These are phyloP conservation scores for Byssoonygena ceratinophila DNA, from an alignment of 2,329 filamentous ascomycete genomes.

Conservation along the genomic window DNA sequence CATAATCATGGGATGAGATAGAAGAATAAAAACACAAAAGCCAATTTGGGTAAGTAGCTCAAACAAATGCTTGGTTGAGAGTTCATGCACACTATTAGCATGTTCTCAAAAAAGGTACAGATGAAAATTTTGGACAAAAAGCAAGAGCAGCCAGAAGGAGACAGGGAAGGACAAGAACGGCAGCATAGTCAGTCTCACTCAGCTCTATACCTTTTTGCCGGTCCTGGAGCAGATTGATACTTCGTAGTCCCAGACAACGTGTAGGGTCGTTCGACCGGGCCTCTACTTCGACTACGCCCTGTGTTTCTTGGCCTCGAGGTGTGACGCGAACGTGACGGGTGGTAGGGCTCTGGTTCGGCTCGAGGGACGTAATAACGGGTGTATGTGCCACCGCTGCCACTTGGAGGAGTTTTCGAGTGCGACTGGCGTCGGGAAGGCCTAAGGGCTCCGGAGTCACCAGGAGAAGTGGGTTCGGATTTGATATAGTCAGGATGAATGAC, in stretches of 20 bases:
- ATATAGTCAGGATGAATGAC: not conserved
- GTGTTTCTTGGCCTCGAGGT: not conserved
- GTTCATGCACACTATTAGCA: not conserved
- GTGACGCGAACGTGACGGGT: not conserved
- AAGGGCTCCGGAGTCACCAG: not conserved
- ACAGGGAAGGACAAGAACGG: not conserved
- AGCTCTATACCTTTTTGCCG: constrained; percentile 1
- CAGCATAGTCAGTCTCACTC: not conserved
- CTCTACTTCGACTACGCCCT: constrained; percentile 4
- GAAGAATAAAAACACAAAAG: not conserved
- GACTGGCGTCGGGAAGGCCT: not conserved
- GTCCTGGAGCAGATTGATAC: not conserved
- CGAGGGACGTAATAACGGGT: constrained; percentile 5
- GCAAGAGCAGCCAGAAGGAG: too few relatives aligned
- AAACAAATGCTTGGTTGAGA: not conserved
- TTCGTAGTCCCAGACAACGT: not conserved
- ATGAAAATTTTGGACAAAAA: not conserved
- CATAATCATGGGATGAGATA: not conserved
- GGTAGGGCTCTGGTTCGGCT: not conserved
- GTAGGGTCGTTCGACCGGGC: not conserved
- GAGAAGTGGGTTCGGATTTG: constrained; percentile 5
- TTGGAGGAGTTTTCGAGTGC: not conserved
- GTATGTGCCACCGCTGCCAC: not conserved
- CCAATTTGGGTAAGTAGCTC: not conserved
- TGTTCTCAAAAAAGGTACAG: not conserved